These are phyloP conservation scores for Amanita rubescens DNA, from an alignment of 768 basidiomycete genomes.

Conservation along the genomic window DNA sequence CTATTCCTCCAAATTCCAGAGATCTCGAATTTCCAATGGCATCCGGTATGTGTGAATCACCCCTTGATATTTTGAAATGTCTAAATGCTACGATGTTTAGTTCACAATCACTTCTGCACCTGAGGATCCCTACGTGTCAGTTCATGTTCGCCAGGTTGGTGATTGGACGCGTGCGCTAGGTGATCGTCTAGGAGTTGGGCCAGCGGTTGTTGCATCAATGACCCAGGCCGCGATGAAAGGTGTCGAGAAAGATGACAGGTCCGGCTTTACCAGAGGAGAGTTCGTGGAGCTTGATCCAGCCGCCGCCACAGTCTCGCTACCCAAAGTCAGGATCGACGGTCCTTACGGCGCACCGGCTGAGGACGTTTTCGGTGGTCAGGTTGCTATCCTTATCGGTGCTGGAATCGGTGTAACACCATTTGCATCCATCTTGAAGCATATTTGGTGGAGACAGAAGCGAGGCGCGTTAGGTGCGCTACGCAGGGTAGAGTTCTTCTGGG, in stretches of 20 bases:
- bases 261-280: constrained; percentile 53
- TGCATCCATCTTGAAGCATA: constrained; percentile 90
- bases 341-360: constrained; percentile 93
- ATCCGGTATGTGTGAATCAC: constrained; percentile 74
- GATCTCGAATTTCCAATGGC: constrained; percentile 82
- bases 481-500: constrained; percentile 93
- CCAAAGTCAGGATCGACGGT: constrained; percentile 74
- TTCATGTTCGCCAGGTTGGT: constrained; percentile 92
- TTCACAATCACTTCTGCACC: constrained; percentile 95
- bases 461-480: constrained; percentile 73
- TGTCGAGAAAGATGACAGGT: constrained; percentile 50
- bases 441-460: constrained; percentile 87
- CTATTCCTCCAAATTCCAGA: constrained; percentile 86
- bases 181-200: constrained; percentile 77
- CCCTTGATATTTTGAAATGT: neutral
- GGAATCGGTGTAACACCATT: constrained; percentile 97
- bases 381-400: constrained; percentile 87
- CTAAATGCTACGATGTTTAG: constrained; percentile 27
- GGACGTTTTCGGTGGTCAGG: constrained; percentile 80
- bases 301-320: constrained; percentile 46
- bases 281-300: constrained; percentile 71
- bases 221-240: constrained; percentile 76
- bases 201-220: constrained; percentile 68
- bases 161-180: constrained; percentile 83
- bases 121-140: constrained; percentile 85